phyloP scores from a whole-genome alignment of 257 asterid species.

The Solanum lycopersicoides region DNA sequence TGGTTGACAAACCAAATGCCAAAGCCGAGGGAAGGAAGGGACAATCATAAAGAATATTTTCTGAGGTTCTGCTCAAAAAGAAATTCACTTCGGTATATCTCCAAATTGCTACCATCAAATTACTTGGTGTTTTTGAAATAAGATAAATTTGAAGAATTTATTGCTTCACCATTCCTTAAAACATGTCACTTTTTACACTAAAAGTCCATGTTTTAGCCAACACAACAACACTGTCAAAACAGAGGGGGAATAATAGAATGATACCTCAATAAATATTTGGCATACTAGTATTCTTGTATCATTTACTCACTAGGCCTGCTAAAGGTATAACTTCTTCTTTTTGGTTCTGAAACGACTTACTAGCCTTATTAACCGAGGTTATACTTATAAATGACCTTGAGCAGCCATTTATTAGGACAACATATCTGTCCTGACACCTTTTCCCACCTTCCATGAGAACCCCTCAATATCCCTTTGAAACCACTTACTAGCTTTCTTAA shows the following conservation, averaged over 20 bases:
- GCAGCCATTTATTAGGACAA: background rate
- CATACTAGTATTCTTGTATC: background rate
- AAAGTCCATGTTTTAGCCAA: background rate
- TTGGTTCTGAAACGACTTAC: background rate
- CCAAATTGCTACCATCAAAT: background rate
- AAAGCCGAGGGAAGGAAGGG: background rate
- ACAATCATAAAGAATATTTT: background rate
- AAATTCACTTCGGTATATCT: background rate
- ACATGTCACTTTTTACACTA: background rate
- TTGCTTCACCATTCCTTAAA: background rate
- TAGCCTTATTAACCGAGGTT: background rate
- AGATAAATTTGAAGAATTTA: background rate
- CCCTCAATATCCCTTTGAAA: background rate
- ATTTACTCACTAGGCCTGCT: background rate
- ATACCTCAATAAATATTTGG: background rate
- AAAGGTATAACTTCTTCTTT: background rate
- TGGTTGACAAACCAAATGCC: background rate
- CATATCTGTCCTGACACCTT: background rate
- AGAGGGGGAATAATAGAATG: background rate
- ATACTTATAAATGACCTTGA: background rate
- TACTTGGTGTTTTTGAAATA: background rate
- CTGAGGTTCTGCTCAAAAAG: background rate
- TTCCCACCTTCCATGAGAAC: background rate
- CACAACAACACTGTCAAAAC: background rate
- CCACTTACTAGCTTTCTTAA: background rate